phyloP scores from a whole-genome alignment of 139 green algal genomes.

The Astrephomene gubernaculifera region DNA sequence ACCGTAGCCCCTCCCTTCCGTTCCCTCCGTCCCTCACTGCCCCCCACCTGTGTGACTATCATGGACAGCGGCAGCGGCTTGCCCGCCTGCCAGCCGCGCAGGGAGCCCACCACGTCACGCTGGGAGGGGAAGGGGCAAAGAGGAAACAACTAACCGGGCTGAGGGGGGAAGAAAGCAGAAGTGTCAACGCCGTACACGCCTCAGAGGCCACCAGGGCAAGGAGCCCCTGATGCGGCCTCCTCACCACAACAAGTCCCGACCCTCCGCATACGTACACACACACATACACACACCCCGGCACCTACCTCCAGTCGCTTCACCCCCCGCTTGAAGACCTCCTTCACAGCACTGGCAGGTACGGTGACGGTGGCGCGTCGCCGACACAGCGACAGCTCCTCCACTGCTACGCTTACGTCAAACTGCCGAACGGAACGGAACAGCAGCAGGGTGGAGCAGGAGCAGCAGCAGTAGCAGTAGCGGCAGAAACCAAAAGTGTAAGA shows the following conservation, averaged over 20 bases:
- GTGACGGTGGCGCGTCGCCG: constrained; percentile 9
- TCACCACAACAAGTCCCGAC: background rate
- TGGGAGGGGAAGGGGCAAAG: background rate
- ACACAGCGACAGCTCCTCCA: constrained; percentile 33
- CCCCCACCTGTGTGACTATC: constrained; percentile 48
- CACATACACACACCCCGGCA: too few relatives aligned
- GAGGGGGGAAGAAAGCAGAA: too few relatives aligned
- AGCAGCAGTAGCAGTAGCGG: too few relatives aligned
- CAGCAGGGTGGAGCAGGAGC: too few relatives aligned
- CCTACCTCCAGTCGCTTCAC: constrained; percentile 27
- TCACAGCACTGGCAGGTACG: constrained; percentile 16
- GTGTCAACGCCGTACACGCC: too few relatives aligned
- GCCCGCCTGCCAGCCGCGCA: constrained; percentile 53
- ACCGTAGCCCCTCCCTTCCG: too few relatives aligned
- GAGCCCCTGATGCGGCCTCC: too few relatives aligned
- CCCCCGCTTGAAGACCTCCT: constrained; percentile 44
- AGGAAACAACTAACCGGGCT: too few relatives aligned
- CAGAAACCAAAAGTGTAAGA: too few relatives aligned
- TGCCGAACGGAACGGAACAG: too few relatives aligned
- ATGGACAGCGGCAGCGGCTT: constrained; percentile 64
- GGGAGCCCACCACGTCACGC: constrained; percentile 17
- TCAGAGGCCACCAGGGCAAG: too few relatives aligned
- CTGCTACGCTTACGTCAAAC: background rate
- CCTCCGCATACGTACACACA: too few relatives aligned
- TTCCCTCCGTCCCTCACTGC: background rate